Base-by-base conservation (phyloP, 306 rosid genomes). In the Quercus rubra region DNA sequence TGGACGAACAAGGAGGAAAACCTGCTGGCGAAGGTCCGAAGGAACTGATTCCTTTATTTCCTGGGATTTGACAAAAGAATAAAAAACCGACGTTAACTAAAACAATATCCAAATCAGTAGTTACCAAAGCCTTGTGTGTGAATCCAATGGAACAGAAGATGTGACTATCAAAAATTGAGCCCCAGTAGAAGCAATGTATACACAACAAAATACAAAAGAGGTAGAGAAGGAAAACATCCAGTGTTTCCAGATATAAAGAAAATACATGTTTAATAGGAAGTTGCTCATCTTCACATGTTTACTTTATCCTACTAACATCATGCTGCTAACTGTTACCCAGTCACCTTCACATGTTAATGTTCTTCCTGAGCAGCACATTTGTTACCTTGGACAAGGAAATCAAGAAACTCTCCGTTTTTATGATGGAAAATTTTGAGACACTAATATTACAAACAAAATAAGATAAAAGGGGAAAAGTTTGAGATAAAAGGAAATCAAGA, bases 1-100 rank as follows among this genome's bases (percentile, higher is more conserved):
- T 64, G 99, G 99, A 67, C 94, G 97, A 79, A 95, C 96, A 55
- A 95, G 84, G 79, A 93, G 95, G 54, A 97, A 95, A 71, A 91
- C 96, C 84, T 91, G 96, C 77, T 95, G 99, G 74, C 99, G 91
- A 74, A 93, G 78, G 79, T 95, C 99, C 7, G 97, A 92, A 58
- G 70, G 67, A 61, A 89, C 96, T 17, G 92, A 88, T 68, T 86
- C 92, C 86, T 93, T 91, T 70, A 93, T 89, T 76, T 95, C 99
- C 99, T 95, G 85, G 20, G 64, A 77, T 80, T 72, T 54, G 43
- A 75, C 58, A 69, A 79, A 76, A 86, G 43, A 79, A 75, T 66
- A 62, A 68, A 18, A 38, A 5, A 19, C 43, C 43, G 5, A 59
- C 2, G 4, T 59, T 17, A 46, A 43, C 23, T 10, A 75, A 78